phyloP scores from a whole-genome alignment of 805 yeast genomes.

The Pichia heedii region DNA sequence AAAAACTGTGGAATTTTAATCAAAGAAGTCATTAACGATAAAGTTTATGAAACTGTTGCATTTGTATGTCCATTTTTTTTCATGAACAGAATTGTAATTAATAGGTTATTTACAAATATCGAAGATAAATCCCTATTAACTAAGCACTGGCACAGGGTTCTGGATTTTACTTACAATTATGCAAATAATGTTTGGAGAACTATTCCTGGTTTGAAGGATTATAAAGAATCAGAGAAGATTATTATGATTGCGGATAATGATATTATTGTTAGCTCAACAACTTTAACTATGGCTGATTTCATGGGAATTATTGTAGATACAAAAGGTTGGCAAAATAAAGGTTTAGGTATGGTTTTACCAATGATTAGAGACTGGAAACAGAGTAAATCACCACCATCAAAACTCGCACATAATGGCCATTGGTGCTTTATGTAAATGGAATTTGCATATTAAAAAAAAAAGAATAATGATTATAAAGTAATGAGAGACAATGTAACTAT shows the following conservation, averaged over 20 bases:
- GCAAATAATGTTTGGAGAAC: background rate
- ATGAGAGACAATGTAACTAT: background rate
- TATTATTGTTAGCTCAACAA: background rate
- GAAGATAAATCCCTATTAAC: background rate
- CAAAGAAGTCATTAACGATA: background rate
- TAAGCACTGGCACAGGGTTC: conserved; percentile 2
- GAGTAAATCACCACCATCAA: conserved; percentile 1
- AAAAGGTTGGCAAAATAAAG: background rate
- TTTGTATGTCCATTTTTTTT: conserved; percentile 4
- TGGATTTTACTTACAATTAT: background rate
- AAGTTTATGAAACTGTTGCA: background rate
- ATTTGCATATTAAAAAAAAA: background rate
- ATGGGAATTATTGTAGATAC: background rate
- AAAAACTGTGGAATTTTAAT: conserved; percentile 4
- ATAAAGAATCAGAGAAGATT: background rate
- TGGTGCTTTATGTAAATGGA: conserved; percentile 3
- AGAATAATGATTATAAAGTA: background rate
- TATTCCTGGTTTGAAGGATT: background rate
- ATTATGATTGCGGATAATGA: conserved; percentile 4
- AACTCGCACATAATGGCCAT: conserved; percentile 3
- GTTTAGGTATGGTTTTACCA: conserved; percentile 1
- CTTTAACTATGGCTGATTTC: background rate
- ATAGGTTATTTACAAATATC: conserved; percentile 4
- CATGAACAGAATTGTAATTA: background rate
- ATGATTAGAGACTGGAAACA: background rate